phyloP scores from a whole-genome alignment of 169 alveolate species.

The Plasmodium gaboni region DNA sequence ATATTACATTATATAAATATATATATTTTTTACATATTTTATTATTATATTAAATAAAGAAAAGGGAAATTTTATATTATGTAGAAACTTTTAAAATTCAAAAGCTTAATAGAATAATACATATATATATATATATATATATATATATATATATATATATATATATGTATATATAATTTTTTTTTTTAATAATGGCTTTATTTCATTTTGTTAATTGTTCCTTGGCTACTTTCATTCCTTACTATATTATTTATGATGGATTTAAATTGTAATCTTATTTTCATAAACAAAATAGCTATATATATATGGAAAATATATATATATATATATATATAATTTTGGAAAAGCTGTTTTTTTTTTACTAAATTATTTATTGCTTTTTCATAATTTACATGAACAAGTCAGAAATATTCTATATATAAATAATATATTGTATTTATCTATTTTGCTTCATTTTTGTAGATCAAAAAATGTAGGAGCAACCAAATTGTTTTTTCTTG shows the following conservation, averaged over 20 bases:
- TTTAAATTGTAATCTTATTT: conserved; percentile 38
- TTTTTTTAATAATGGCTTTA: conserved; percentile 25
- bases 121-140: neutral
- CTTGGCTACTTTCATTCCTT: conserved; percentile 45
- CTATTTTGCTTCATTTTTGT: neutral
- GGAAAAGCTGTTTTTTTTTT: neutral
- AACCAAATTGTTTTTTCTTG: conserved; percentile 39
- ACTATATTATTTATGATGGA: conserved; percentile 62
- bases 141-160: neutral
- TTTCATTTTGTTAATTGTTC: conserved; percentile 72
- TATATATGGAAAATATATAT: neutral
- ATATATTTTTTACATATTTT: too few relatives aligned
- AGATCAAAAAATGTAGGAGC: conserved; percentile 67
- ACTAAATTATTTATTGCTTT: neutral
- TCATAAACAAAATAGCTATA: neutral
- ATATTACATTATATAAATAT: too few relatives aligned
- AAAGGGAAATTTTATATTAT: conserved; percentile 1
- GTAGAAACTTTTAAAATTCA: conserved; percentile 14
- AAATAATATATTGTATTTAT: neutral
- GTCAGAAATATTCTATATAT: neutral
- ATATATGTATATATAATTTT: too few relatives aligned
- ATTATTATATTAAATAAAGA: neutral
- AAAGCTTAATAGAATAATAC: neutral
- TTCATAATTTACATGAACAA: conserved; percentile 1
- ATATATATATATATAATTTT: neutral